Evolutionary conservation across 208 protist genomes (phyloP), one percentile per base, ranked within the genome.

Genomic region (Trypanosoma congolense): DNA sequence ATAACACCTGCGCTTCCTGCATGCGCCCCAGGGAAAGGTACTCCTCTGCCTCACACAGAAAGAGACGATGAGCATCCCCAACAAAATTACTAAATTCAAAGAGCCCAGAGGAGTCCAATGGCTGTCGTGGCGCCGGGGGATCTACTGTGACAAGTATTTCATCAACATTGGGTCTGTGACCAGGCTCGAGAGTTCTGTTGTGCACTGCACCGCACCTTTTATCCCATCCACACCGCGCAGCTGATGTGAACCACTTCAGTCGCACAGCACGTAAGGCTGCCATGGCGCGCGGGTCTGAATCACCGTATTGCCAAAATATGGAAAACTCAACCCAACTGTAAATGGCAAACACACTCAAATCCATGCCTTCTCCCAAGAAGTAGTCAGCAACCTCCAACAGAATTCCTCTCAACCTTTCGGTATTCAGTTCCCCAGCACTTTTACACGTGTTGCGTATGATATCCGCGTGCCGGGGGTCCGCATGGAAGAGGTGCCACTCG

Each of bases 261-360:
- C 44, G 50, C 29, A 64, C 59, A 33, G 59, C 60, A 18, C 61
- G 69, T 48, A 77, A 40, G 56, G 84, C 57, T 56, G 33, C 29
- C 21, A 47, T 30, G 24, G 57, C 59, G 40, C 54, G 69, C 5
- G 73, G 52, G 63, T 79, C 72, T 47, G 40, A 56, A 40, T 22
- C 19, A 29, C 52, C 70, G 29, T 76, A 77, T 22, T 67, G 69
- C 29, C 74, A 70, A 26, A 55, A 30, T 8, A 73, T 73, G 10
- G 66, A 52, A 44, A 93, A 83, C 38, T 81, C 67, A 24, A 82
- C 47, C 81, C 82, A 90, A 24, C 64, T 59, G 31, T 75, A 72
- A 4, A 90, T 55, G 4, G 82, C 54, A 50, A 90, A 90, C 22
- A 60, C 44, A 69, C 74, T 78, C 14, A 52, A 62, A 55, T 90